These are phyloP conservation scores for Phaeoacremonium minimum DNA, from an alignment of 2,329 filamentous ascomycete genomes.

Conservation along the genomic window DNA sequence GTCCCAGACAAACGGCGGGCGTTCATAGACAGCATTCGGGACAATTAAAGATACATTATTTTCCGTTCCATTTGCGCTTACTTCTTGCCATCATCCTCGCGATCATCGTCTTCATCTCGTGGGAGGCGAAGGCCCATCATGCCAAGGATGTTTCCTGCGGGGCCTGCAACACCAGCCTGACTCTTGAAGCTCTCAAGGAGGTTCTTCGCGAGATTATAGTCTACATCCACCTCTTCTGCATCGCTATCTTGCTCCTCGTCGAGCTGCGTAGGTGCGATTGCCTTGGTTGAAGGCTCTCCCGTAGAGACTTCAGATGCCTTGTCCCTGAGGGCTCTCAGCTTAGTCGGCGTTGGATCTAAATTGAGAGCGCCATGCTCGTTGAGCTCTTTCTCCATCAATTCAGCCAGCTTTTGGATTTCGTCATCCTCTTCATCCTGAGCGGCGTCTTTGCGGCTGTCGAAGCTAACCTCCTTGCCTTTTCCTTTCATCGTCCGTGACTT, in stretches of 20 bases:
- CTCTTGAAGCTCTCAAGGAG: slow-evolving; percentile 89
- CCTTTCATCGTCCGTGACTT: too few relatives aligned
- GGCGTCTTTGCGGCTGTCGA: slow-evolving; percentile 17
- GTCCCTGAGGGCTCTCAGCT: slow-evolving; percentile 22
- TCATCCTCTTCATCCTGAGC: slow-evolving; percentile 46
- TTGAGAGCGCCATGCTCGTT: slow-evolving; percentile 63
- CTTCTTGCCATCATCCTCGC: slow-evolving; percentile 21
- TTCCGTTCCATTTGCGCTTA: too few relatives aligned
- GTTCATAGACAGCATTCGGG: too few relatives aligned
- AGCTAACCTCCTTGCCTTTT: slow-evolving; percentile 7
- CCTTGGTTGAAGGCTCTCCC: slow-evolving; percentile 1
- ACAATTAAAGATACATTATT: too few relatives aligned
- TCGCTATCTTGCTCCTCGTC: slow-evolving; percentile 27
- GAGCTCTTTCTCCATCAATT: slow-evolving; percentile 70
- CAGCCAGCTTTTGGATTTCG: slow-evolving; percentile 61
- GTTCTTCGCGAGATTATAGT: slow-evolving; percentile 86
- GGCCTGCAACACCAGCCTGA: slow-evolving; percentile 80
- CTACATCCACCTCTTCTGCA: slow-evolving; percentile 60
- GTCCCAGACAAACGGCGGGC: too few relatives aligned
- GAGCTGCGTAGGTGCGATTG: slow-evolving; percentile 11
- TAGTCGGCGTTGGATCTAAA: slow-evolving; percentile 34
- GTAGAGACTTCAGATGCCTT: slow-evolving; percentile 10
- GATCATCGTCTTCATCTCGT: slow-evolving; percentile 64
- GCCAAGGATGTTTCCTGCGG: slow-evolving; percentile 80
- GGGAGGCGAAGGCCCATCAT: slow-evolving; percentile 83